A percentile compares a stretch with the other conserved stretches of the same genome.
phyloP scores from a whole-genome alignment of 495 filamentous ascomycete species.

The Thermothielavioides terrestris region DNA sequence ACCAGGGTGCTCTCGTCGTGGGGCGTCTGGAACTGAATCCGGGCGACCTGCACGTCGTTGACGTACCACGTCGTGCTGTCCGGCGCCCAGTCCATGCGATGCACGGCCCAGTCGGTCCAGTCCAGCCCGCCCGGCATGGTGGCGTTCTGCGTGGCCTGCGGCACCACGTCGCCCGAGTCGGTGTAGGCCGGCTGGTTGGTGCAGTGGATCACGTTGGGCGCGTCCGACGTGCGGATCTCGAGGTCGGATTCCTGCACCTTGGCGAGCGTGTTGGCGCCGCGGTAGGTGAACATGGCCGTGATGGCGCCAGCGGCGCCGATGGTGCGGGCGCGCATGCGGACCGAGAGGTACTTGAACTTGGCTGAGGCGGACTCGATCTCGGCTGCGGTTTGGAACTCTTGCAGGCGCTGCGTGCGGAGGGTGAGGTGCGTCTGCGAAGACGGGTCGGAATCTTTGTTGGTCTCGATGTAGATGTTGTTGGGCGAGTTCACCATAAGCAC shows the following conservation, averaged over 20 bases:
- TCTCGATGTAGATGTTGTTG: constrained; percentile 56
- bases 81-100: constrained; percentile 65
- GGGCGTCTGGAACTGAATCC: constrained; percentile 56
- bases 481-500: constrained; percentile 53
- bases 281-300: constrained; percentile 64
- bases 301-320: constrained; percentile 50
- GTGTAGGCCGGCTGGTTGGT: constrained; percentile 61
- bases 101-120: constrained; percentile 62
- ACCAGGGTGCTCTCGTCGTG: constrained; percentile 50
- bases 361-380: constrained; percentile 52
- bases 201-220: constrained; percentile 50
- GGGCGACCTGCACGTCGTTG: constrained; percentile 46
- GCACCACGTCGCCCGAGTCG: constrained; percentile 36
- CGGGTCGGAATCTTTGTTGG: constrained; percentile 27
- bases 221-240: constrained; percentile 60
- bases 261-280: constrained; percentile 21
- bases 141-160: constrained; percentile 37
- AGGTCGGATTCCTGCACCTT: constrained; percentile 65
- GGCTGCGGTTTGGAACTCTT: constrained; percentile 50
- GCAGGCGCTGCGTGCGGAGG: constrained; percentile 50
- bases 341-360: constrained; percentile 50
- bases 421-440: constrained; percentile 47
- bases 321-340: constrained; percentile 53
- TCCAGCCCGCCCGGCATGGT: constrained; percentile 37
- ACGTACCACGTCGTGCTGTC: constrained; percentile 58